These are phyloP conservation scores for Alloteropsis angusta DNA, from an alignment of 202 grass and related monocot genomes.

Conservation along the genomic window DNA sequence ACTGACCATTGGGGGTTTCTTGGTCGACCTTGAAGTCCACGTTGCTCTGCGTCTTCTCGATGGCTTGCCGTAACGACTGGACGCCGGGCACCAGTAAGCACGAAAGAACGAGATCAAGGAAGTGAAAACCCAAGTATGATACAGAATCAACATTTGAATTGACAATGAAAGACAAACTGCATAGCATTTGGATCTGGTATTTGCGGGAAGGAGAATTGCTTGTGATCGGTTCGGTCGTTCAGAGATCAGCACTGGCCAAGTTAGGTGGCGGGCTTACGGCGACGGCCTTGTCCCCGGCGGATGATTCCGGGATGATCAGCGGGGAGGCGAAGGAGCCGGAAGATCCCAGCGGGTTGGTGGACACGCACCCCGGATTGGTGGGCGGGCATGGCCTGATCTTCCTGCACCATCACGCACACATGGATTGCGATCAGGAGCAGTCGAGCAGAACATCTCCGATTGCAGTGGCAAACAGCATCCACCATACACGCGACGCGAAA, in stretches of 20 bases:
- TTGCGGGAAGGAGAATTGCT: neutral
- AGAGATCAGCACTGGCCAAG: neutral
- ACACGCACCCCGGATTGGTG: slow-evolving; percentile 69
- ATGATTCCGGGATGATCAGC: slow-evolving; percentile 58
- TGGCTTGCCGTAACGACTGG: slow-evolving; percentile 57
- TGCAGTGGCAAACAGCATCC: neutral
- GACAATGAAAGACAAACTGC: neutral
- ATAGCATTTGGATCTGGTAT: neutral
- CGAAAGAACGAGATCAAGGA: neutral
- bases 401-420: slow-evolving; percentile 13
- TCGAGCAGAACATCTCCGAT: neutral
- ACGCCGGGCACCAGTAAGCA: neutral
- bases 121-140: neutral
- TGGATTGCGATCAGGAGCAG: neutral
- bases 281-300: slow-evolving; percentile 29
- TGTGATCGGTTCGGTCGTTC: neutral
- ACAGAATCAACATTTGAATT: neutral
- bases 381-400: slow-evolving; percentile 91
- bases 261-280: neutral
- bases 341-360: slow-evolving; percentile 61
- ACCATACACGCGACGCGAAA: neutral
- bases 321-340: slow-evolving; percentile 77
- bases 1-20: slow-evolving; percentile 47
- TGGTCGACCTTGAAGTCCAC: slow-evolving; percentile 51
- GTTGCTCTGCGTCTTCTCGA: slow-evolving; percentile 62